Conservation (phyloP, 495 filamentous ascomycete genomes). For the Cryomyces antarcticus region DNA sequence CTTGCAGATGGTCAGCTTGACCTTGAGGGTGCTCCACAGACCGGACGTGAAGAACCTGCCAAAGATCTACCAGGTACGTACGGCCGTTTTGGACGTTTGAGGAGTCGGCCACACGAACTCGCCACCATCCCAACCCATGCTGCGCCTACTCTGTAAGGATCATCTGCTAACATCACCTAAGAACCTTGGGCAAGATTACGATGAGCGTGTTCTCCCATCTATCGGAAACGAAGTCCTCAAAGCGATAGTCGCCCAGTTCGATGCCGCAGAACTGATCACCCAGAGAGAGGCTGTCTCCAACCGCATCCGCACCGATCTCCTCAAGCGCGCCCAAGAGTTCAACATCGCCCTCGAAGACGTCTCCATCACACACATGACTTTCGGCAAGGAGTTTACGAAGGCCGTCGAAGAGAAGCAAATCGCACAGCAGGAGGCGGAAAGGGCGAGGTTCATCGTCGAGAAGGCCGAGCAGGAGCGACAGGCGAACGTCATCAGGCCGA, state of each 20-base stretch:
- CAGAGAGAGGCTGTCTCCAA: conserved; percentile 91
- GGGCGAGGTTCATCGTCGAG: conserved; percentile 95
- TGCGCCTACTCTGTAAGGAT: not conserved
- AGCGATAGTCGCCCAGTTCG: conserved; percentile 96
- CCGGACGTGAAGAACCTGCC: conserved; percentile 83
- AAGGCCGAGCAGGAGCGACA: conserved; percentile 97
- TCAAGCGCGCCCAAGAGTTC: conserved; percentile 92
- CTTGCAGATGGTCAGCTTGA: conserved; percentile 98
- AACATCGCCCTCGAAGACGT: conserved; percentile 98
- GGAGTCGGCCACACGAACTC: not conserved
- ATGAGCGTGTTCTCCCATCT: conserved; percentile 96
- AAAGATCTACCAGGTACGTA: conserved; percentile 85
- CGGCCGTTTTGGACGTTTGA: conserved; percentile 2
- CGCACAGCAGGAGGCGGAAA: conserved; percentile 95
- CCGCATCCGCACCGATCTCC: conserved; percentile 84
- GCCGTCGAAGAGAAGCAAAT: conserved; percentile 99
- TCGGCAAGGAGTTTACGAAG: conserved; percentile 95
- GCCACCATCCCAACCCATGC: not conserved
- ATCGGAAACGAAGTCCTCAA: conserved; percentile 99
- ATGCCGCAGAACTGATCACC: conserved; percentile 97
- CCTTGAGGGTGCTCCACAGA: conserved; percentile 81
- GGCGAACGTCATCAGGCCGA: conserved; percentile 96
- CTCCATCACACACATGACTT: conserved; percentile 99
- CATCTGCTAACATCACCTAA: conserved; percentile 2
- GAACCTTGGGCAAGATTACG: conserved; percentile 84